Evolutionary conservation across 164 flowering plant genomes (phyloP).

Genomic region (Aristolochia californica): DNA sequence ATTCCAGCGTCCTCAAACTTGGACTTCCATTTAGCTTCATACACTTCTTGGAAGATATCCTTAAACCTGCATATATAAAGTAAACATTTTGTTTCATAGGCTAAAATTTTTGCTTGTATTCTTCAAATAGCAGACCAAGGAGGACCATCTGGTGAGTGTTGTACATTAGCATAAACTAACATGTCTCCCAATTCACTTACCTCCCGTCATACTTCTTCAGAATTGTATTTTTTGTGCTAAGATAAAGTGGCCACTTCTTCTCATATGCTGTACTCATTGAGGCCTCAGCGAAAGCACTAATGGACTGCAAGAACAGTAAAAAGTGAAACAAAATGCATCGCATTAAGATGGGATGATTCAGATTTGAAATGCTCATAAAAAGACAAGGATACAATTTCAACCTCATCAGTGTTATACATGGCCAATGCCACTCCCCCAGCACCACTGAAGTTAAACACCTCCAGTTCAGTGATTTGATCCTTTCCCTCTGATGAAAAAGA

Average conservation of each 20-base stretch:
- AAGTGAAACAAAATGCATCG: constrained; percentile 10
- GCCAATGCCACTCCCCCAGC: constrained; percentile 84
- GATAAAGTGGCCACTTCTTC: constrained; percentile 98
- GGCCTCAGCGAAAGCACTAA: constrained; percentile 86
- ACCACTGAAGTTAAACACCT: constrained; percentile 81
- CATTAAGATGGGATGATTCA: background rate
- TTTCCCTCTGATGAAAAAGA: constrained; percentile 47
- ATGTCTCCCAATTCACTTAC: constrained; percentile 38
- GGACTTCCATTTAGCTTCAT: constrained; percentile 66
- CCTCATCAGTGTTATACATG: constrained; percentile 99
- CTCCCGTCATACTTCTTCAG: constrained; percentile 98
- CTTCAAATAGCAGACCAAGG: constrained; percentile 28
- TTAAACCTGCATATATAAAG: constrained; percentile 40
- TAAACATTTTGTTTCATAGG: background rate
- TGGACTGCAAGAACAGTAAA: constrained; percentile 44
- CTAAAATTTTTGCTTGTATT: too few species aligned
- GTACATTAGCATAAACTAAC: constrained; percentile 5
- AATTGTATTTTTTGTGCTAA: constrained; percentile 96
- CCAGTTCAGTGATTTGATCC: constrained; percentile 51
- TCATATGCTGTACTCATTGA: constrained; percentile 76
- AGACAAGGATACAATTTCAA: constrained; percentile 13
- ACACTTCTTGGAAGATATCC: constrained; percentile 81
- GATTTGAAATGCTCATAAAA: background rate
- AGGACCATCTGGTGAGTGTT: background rate
- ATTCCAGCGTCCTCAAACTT: constrained; percentile 77